Percentiles rank a stretch among this genome's conserved stretches.
These are phyloP conservation scores for Epichloe sp. DNA, from an alignment of 2,329 filamentous ascomycete genomes.

Conservation along the genomic window DNA sequence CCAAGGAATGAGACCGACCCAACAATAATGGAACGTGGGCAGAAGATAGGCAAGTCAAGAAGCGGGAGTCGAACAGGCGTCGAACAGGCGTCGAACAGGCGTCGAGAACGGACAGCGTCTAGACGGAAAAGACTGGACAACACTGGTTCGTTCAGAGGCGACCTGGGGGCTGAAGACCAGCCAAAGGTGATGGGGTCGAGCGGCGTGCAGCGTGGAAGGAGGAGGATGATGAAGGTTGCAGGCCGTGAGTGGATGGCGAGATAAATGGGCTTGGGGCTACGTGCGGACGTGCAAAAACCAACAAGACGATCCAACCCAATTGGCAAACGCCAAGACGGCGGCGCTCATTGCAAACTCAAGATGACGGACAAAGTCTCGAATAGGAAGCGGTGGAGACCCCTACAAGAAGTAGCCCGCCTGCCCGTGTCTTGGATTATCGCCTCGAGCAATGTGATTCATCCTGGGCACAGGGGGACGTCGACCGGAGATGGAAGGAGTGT, in stretches of 20 bases:
- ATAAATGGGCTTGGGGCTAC: background rate
- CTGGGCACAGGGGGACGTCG: background rate
- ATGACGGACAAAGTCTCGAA: background rate
- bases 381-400: background rate
- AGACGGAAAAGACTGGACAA: conserved; percentile 5
- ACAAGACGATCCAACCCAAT: background rate
- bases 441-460: background rate
- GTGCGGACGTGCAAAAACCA: background rate
- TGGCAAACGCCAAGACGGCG: background rate
- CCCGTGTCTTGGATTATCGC: no score
- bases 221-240: background rate
- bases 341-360: background rate
- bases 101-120: background rate
- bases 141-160: conserved; percentile 3
- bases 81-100: background rate
- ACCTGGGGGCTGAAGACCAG: background rate
- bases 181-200: conserved; percentile 1
- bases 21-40: background rate
- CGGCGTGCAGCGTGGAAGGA: background rate
- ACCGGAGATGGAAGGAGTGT: background rate
- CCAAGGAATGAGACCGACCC: background rate
- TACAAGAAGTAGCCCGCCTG: no score
- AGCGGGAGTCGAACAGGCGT: background rate
- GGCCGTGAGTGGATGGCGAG: background rate
- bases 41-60: background rate